Evolutionary conservation across 2,329 filamentous ascomycete species (phyloP), one percentile per base, ranked within the genome.

Genomic region (Ramularia collo-cygni): DNA sequence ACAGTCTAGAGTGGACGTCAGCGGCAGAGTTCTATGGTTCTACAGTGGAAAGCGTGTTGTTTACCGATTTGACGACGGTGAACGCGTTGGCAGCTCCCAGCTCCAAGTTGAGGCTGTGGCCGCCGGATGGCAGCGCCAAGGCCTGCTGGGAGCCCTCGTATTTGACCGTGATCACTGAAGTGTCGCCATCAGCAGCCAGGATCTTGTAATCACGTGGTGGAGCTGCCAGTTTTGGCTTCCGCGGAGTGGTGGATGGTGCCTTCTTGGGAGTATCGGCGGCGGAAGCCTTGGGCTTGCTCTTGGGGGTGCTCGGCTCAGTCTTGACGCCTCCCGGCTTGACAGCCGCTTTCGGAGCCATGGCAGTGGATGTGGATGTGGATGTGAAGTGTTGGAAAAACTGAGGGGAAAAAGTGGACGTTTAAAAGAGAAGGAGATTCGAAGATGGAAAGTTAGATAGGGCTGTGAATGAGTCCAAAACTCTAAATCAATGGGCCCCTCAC

Each of bases 41-140:
- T 4, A 28, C 18, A 16, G 30, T 19, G 37, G 6, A 9, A 9
- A 33, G 10, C 13, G 37, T 4, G 12, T 4, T n/a, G 51, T 55
- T 40, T 47, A 62, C 60, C 5, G 58, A 57, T 21, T 54, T 56
- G 13, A 56, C 31, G 3, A 64, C 43, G 8, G 46, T 43, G 50
- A 66, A 66, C 1, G 54, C 46, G 15, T 53, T 48, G 4, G 47
- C 32, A 15, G 57, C 57, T 3, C 51, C 43, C 6, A 66, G 47
- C 38, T 58, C 60, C 28, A 65, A 18, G 2, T 48, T 40, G 26
- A 61, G 56, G 13, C 41, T 44, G 38, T 48, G 60, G 10, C 45
- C 49, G 26, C 45, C 50, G 1, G 37, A 38, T 28, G 57, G 54
- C 27, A 31, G 40, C 16, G 47, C 44, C 26, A 44, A 32, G 13